Base-by-base conservation (phyloP, 257 asterid genomes). In the Echites panduratus region DNA sequence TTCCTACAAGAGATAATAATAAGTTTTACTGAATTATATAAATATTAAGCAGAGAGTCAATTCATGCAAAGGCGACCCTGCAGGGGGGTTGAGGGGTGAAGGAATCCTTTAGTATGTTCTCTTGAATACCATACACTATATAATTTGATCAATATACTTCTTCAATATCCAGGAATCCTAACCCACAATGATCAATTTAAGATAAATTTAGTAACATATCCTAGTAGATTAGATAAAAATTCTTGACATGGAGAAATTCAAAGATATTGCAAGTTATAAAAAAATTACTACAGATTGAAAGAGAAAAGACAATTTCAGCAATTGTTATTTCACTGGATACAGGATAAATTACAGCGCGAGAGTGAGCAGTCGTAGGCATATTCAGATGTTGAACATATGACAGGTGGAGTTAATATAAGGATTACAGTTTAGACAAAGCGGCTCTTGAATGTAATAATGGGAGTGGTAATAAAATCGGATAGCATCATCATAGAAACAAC, bases 1-100 rank as follows among this genome's bases (percentile, higher is more conserved):
- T 95, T 70, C 99, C 99, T 92, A 89, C 83, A 85, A 65, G 70
- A 79, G 73, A 71, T 70, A 69, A 77, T n/a, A n/a, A n/a, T n/a
- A n/a, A n/a, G 69, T 61, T 17, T 66, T 44, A 73, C 48, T 45
- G 62, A 45, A 47, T 53, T 38, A 76, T 4, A 29, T 56, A 27
- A 14, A 14, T 52, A 41, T 16, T 11, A 65, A 71, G 45, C 71
- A 22, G 26, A 62, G 16, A 16, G 26, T 52, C 32, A 27, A 62
- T 50, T 52, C 38, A n/a, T 45, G 26, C 48, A 10, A 3, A 40
- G 43, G 64, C 11, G n/a, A n/a, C n/a, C n/a, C n/a, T n/a, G n/a
- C n/a, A n/a, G n/a, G n/a, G n/a, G n/a, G n/a, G n/a, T n/a, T n/a
- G n/a, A n/a, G n/a, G n/a, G n/a, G n/a, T n/a, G n/a, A n/a, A n/a